A percentile compares a stretch with the other conserved stretches of the same genome.
These are phyloP conservation scores for Neckera pumila DNA, from an alignment of 225 moss, liverwort and hornwort genomes.

Conservation along the genomic window DNA sequence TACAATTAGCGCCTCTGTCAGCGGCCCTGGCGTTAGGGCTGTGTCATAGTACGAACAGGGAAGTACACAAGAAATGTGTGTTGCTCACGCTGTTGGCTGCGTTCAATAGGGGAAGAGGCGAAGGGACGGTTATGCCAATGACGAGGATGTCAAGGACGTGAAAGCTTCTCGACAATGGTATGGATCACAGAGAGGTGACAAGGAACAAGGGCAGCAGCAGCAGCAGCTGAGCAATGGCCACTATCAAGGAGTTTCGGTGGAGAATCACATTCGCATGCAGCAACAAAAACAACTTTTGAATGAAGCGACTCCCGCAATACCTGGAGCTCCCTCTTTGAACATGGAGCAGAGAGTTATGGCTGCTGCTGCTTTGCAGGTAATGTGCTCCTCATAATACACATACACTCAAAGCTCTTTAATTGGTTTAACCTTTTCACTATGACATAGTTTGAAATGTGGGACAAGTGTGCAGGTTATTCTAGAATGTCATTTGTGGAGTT, in stretches of 20 bases:
- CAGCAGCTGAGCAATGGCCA: slow-evolving; percentile 13
- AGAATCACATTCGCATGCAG: slow-evolving; percentile 33
- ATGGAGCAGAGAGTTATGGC: slow-evolving; percentile 47
- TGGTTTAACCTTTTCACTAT: background rate
- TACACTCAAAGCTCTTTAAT: background rate
- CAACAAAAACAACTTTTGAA: slow-evolving; percentile 14
- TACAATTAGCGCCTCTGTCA: background rate
- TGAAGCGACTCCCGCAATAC: background rate
- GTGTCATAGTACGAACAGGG: background rate
- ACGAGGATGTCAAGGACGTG: slow-evolving; percentile 48
- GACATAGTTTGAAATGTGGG: background rate
- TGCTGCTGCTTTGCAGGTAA: slow-evolving; percentile 49
- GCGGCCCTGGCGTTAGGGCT: slow-evolving; percentile 1
- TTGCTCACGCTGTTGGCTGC: background rate
- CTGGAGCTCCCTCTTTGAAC: slow-evolving; percentile 11
- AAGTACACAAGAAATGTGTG: background rate
- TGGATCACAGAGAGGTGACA: slow-evolving; percentile 19
- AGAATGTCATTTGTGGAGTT: background rate
- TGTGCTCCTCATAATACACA: background rate
- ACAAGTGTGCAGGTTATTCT: background rate
- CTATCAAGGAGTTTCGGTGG: slow-evolving; percentile 28
- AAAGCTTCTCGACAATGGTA: slow-evolving; percentile 37
- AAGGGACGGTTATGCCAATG: slow-evolving; percentile 26
- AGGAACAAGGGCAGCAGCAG: slow-evolving; percentile 4
- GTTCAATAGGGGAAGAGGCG: slow-evolving; percentile 38